Base-by-base conservation (phyloP, 2,329 filamentous ascomycete genomes). In the Penicillium sp. region DNA sequence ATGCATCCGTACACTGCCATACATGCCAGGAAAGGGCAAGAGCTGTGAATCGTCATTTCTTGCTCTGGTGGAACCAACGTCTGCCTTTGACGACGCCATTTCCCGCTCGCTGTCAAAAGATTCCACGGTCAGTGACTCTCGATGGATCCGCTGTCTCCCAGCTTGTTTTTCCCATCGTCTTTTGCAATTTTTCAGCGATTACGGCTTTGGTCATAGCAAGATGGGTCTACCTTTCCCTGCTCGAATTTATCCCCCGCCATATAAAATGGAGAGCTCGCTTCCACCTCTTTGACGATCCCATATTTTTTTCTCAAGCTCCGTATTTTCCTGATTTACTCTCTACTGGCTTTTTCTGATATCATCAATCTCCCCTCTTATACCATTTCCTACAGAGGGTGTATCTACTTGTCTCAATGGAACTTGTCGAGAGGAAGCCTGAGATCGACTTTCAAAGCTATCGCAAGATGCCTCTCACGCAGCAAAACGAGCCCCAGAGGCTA, bases 401-500 rank as follows among this genome's bases (percentile, higher is more conserved):
- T 46, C 47, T 58, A 29, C n/a, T 56, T 35, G 30, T 29, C 51
- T 52, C 68, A 61, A 70, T 70, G 68, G 67, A 70, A 46, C 58
- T 63, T 46, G 56, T 68, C 45, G 55, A 63, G 53, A 64, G 64
- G 51, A 70, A 70, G 61, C 60, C 70, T 17, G 74, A 74, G 65
- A 58, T 70, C 29, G 66, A 70, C 65, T 73, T 68, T 58, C 63
- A 70, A 17, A 65, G 60, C 65, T 62, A 66, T 62, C 60, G 63
- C 56, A 65, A 70, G 23, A 68, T 71, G 63, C 63, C 70, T 46
- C 64, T 66, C 52, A 52, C 64, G 9, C 69, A 73, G 21, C 68
- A 73, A 48, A 62, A 66, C 45, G 62, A 64, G 19, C 56, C 66
- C 60, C 84, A 83, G 11, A 78, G 81, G 62, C 79, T 90, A 17